Conservation (phyloP, 2,329 filamentous ascomycete species). For the Arthrinium phaeospermum region DNA sequence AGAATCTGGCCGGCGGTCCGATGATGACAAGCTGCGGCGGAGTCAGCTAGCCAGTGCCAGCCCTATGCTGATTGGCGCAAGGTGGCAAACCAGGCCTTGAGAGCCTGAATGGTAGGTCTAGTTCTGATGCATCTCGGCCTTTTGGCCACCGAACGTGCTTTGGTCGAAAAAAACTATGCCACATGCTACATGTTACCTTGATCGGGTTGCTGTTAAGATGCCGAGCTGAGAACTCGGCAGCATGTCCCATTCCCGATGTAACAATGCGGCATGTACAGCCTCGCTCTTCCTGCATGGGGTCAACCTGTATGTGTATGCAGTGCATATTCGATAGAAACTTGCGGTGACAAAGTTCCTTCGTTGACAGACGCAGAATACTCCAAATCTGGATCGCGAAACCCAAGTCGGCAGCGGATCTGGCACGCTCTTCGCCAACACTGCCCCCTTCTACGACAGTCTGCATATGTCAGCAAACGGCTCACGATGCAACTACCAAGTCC, state of each 20-base stretch:
- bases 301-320: background rate
- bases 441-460: background rate
- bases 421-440: background rate
- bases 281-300: conserved; percentile 15
- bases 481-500: background rate
- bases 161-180: background rate
- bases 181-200: conserved; percentile 1
- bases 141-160: background rate
- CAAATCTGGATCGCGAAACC: conserved; percentile 6
- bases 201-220: background rate
- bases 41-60: background rate
- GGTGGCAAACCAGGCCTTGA: background rate
- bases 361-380: conserved; percentile 6
- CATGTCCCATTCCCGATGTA: conserved; percentile 1
- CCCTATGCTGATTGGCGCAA: background rate
- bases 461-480: conserved; percentile 14
- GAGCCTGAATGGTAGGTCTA: background rate
- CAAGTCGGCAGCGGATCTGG: background rate
- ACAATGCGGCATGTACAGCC: conserved; percentile 11
- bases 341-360: background rate
- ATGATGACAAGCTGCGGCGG: conserved; percentile 9
- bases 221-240: conserved; percentile 13
- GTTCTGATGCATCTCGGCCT: background rate
- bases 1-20: conserved; percentile 10
- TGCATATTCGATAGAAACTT: conserved; percentile 11